Evolutionary conservation across 495 filamentous ascomycete species (phyloP).

Genomic region (Trichoderma gamsii): DNA sequence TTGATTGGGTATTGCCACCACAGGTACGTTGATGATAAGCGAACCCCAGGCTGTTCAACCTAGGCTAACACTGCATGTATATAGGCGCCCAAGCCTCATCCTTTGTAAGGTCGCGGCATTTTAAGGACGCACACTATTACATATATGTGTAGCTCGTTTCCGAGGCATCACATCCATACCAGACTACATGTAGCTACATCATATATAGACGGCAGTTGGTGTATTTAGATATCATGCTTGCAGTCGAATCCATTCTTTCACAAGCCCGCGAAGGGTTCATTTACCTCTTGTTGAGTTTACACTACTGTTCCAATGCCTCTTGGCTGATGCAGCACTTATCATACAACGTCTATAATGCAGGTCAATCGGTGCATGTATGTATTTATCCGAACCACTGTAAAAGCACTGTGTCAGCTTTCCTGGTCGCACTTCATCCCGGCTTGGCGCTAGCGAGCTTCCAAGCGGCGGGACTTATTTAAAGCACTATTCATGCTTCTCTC

Average conservation of each 20-base stretch:
- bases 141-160: not conserved
- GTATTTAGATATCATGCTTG: too few relatives aligned
- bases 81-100: not conserved
- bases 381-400: not conserved
- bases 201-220: too few relatives aligned
- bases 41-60: not conserved
- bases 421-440: not conserved
- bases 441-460: not conserved
- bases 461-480: not conserved
- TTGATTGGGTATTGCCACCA: slow-evolving; percentile 32
- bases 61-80: not conserved
- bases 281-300: not conserved
- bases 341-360: too few relatives aligned
- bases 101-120: not conserved
- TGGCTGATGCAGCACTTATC: too few relatives aligned
- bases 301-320: too few relatives aligned
- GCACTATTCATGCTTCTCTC: not conserved
- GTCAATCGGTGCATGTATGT: not conserved
- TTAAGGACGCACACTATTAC: not conserved
- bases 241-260: too few relatives aligned
- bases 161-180: not conserved
- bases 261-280: too few relatives aligned
- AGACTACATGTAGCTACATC: too few relatives aligned
- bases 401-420: not conserved
- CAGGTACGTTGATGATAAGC: slow-evolving; percentile 12